Evolutionary conservation across 2,329 filamentous ascomycete species (phyloP).

Genomic region (Fusarium buxicola): DNA sequence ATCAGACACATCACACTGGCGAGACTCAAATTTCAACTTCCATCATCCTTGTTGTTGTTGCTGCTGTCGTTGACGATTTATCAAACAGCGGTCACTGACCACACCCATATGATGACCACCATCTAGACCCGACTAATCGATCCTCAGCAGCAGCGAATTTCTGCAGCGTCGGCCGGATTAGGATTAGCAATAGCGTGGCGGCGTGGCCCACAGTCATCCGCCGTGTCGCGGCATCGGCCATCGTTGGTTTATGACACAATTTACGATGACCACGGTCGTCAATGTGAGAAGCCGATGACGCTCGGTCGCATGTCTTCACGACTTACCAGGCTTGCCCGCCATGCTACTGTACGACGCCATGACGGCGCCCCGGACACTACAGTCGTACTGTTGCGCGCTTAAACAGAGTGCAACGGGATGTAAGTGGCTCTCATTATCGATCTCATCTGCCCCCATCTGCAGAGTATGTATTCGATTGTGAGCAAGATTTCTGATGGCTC

Average conservation of each 20-base stretch:
- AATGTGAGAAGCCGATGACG: constrained; percentile 33
- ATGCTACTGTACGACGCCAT: constrained; percentile 20
- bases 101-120: neutral
- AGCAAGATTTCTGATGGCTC: constrained; percentile 21
- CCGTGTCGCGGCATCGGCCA: constrained; percentile 7
- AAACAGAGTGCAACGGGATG: constrained; percentile 11
- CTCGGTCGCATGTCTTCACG: constrained; percentile 23
- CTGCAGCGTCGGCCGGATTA: constrained; percentile 39
- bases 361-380: constrained; percentile 13
- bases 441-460: constrained; percentile 25
- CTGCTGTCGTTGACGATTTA: constrained; percentile 31
- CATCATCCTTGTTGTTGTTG: constrained; percentile 21
- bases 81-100: constrained; percentile 16
- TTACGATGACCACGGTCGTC: constrained; percentile 6
- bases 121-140: constrained; percentile 5
- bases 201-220: constrained; percentile 25
- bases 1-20: constrained; percentile 13
- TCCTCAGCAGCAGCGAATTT: constrained; percentile 22
- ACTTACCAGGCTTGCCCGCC: constrained; percentile 6
- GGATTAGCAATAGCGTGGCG: constrained; percentile 33
- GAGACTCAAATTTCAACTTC: constrained; percentile 10
- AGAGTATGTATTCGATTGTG: constrained; percentile 23
- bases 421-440: constrained; percentile 20
- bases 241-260: too few relatives aligned
- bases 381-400: constrained; percentile 13